These are phyloP conservation scores for Vararia minispora DNA, from an alignment of 768 basidiomycete species.

Conservation along the genomic window DNA sequence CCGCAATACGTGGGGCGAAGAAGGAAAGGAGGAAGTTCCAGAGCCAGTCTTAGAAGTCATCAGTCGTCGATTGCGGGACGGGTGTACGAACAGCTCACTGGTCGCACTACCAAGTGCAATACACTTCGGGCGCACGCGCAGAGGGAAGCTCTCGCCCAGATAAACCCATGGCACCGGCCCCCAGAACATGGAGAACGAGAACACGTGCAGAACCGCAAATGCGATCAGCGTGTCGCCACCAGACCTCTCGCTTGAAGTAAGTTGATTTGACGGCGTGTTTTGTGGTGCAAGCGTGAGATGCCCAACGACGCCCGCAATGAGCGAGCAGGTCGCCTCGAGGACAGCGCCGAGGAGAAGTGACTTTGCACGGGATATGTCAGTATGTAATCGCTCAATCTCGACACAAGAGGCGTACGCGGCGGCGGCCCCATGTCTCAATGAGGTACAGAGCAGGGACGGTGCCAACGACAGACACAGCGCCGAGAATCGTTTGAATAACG, in stretches of 20 bases:
- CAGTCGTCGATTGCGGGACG: background rate
- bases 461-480: constrained; percentile 62
- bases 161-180: constrained; percentile 67
- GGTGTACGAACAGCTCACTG: constrained; percentile 24
- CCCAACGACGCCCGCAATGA: constrained; percentile 63
- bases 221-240: constrained; percentile 62
- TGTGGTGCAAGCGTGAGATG: constrained; percentile 52
- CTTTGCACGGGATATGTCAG: constrained; percentile 19
- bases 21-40: constrained; percentile 72
- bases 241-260: constrained; percentile 44
- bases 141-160: constrained; percentile 72
- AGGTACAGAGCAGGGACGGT: constrained; percentile 61
- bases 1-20: constrained; percentile 60
- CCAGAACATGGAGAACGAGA: constrained; percentile 65
- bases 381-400: background rate
- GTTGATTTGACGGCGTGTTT: constrained; percentile 31
- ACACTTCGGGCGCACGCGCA: constrained; percentile 66
- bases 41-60: constrained; percentile 33
- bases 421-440: constrained; percentile 68
- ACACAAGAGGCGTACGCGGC: constrained; percentile 30
- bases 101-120: constrained; percentile 65
- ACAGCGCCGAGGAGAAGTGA: constrained; percentile 57
- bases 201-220: constrained; percentile 70
- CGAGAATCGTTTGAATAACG: constrained; percentile 65
- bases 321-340: constrained; percentile 46